Conservation (phyloP, 345 rosid species). For the Camelina neglecta region DNA sequence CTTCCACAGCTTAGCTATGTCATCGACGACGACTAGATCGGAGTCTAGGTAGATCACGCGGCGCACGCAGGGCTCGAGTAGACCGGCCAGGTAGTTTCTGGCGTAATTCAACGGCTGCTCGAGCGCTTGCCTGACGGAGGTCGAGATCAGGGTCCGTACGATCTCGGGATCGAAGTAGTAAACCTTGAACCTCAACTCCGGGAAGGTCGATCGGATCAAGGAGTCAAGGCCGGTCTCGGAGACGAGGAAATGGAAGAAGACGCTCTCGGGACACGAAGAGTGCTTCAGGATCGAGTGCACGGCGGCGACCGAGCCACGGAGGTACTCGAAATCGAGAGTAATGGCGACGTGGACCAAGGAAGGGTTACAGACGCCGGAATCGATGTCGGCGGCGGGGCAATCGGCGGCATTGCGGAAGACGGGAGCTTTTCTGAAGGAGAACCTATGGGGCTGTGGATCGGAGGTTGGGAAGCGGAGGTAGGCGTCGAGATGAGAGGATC, state of each 20-base stretch:
- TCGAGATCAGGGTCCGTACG: conserved; percentile 76
- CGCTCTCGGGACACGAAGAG: conserved; percentile 74
- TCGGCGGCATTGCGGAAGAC: conserved; percentile 82
- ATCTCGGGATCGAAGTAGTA: conserved; percentile 81
- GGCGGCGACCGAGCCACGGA: conserved; percentile 97
- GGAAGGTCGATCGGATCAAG: conserved; percentile 81
- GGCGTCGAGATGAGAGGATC: conserved; percentile 50
- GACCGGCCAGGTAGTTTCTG: conserved; percentile 79
- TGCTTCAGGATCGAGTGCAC: conserved; percentile 84
- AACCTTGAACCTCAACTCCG: conserved; percentile 83
- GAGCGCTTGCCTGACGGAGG: conserved; percentile 90
- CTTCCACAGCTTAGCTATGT: conserved; percentile 76
- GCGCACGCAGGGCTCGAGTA: conserved; percentile 83
- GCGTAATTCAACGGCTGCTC: conserved; percentile 97
- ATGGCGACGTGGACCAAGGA: conserved; percentile 83
- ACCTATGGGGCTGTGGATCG: conserved; percentile 40
- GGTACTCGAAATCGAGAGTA: conserved; percentile 87
- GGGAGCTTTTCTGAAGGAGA: conserved; percentile 68
- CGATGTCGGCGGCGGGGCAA: conserved; percentile 56
- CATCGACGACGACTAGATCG: conserved; percentile 88
- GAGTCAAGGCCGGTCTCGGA: conserved; percentile 69
- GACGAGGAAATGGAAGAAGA: conserved; percentile 92
- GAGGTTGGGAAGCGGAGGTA: conserved; percentile 50
- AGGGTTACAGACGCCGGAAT: conserved; percentile 72
- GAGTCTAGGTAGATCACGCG: conserved; percentile 91